Conservation (phyloP, 768 basidiomycete genomes). For the Coprinellus aureogranulatus region DNA sequence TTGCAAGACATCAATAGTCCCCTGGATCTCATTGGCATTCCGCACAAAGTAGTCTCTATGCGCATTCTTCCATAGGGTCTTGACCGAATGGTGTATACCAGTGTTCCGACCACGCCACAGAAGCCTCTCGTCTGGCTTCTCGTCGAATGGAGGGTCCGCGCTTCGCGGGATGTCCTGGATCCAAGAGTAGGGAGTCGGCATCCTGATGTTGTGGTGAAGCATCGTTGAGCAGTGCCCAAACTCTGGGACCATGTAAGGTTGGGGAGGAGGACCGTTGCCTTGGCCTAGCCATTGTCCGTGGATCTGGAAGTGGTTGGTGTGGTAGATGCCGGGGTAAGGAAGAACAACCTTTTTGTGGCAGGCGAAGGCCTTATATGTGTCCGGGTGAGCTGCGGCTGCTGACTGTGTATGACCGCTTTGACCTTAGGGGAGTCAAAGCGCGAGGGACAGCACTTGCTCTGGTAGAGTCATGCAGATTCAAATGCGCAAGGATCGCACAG, state of each 20-base stretch:
- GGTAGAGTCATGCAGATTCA: no score
- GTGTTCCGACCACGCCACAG: conserved; percentile 78
- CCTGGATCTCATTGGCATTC: conserved; percentile 39
- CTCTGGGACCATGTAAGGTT: conserved; percentile 41
- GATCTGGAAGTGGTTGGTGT: conserved; percentile 41
- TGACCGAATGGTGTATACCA: conserved; percentile 47
- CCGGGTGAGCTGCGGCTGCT: no score
- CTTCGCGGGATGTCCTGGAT: conserved; percentile 38
- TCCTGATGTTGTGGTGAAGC: conserved; percentile 56
- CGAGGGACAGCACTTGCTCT: no score
- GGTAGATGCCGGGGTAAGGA: no score
- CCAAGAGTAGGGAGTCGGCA: conserved; percentile 49
- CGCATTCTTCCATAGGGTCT: conserved; percentile 45
- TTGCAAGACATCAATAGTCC: conserved; percentile 35
- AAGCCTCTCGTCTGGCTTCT: conserved; percentile 58
- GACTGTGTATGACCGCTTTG: no score
- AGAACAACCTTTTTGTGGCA: no score
- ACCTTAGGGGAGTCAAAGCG: no score
- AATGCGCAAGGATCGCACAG: no score
- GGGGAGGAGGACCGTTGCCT: conserved; percentile 44
- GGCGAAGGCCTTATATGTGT: no score
- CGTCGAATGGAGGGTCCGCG: conserved; percentile 63
- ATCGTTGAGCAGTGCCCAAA: conserved; percentile 52
- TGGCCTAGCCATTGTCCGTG: conserved; percentile 56
- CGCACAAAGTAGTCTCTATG: conserved; percentile 52